Percentiles rank a stretch among this genome's conserved stretches.
Evolutionary conservation across 768 basidiomycete species (phyloP).

Genomic region (Boletus speciosus): DNA sequence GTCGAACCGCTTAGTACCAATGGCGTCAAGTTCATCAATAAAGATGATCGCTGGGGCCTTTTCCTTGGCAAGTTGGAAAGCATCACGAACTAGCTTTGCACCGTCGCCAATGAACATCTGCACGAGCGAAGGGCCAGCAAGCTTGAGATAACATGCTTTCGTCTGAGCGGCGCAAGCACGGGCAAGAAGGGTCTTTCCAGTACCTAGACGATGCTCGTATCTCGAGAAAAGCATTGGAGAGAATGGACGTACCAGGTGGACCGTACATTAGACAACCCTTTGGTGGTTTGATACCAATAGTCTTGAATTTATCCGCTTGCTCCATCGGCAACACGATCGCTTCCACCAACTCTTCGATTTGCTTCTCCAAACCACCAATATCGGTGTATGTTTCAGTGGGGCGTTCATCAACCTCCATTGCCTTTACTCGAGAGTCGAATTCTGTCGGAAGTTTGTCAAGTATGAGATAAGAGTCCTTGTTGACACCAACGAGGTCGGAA

Average conservation of each 20-base stretch:
- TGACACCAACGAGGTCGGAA: constrained; percentile 94
- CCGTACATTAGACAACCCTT: constrained; percentile 99
- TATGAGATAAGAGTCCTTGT: constrained; percentile 98
- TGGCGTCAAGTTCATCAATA: constrained; percentile 98
- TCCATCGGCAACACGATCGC: constrained; percentile 99
- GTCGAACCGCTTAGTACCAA: constrained; percentile 98
- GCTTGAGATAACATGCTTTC: constrained; percentile 95
- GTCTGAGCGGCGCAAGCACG: constrained; percentile 98
- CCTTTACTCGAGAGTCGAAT: constrained; percentile 97
- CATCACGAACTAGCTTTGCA: constrained; percentile 97
- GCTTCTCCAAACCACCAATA: constrained; percentile 98
- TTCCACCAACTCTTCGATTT: constrained; percentile 97
- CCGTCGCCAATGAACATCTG: constrained; percentile 99
- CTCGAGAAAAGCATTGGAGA: not conserved
- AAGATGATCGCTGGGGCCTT: constrained; percentile 99
- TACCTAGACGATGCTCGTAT: constrained; percentile 46
- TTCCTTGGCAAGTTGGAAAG: constrained; percentile 96
- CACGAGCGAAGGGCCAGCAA: constrained; percentile 95
- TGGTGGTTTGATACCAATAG: constrained; percentile 93
- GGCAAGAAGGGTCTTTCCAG: constrained; percentile 96
- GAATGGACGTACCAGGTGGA: constrained; percentile 70
- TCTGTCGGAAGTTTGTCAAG: constrained; percentile 95
- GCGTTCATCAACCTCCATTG: constrained; percentile 99
- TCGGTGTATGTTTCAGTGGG: constrained; percentile 97
- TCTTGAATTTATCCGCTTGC: constrained; percentile 98